Base-by-base conservation (phyloP, 805 yeast genomes). In the Saccharomycopsis sp. region DNA sequence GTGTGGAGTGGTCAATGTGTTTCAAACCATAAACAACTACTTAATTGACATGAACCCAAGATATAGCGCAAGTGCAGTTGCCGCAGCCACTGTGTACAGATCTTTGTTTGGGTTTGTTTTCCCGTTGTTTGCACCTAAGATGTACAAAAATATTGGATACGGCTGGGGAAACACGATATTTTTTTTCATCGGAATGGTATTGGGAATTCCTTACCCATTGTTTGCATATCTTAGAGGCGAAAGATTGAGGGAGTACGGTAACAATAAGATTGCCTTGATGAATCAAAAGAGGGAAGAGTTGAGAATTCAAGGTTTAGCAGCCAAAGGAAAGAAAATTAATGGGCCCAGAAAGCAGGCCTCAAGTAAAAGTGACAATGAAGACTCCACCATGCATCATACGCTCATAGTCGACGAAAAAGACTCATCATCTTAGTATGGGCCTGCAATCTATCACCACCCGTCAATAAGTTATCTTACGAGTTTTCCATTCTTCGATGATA, bases 151-250 rank as follows among this genome's bases (percentile, higher is more conserved):
- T 57, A 64, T 83, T 66, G 76, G 79, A 1, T 75, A 77, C 48
- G 73, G 75, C 56, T 82, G 83, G 84, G 87, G 84, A 1, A 71
- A 75, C 37, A 77, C 82, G 12, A 65, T 82, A 23, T 68, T 83
- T 50, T 88, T 82, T 4, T 78, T 79, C 58, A 69, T 82, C 50
- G 79, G 83, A 0, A 65, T 75, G 7, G 70, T 75, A 0, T 71
- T 84, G 55, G 88, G 89, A 9, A 69, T 84, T 12, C 91, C 91
- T 1, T 80, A 80, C 73, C 90, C 91, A 2, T 64, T 83, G 15
- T 75, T 80, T 57, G 81, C 85, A 40, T 74, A 75, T 57, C 70
- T 73, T 55, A 76, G 79, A 54, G 91, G 91, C 14, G 85, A 80
- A 63, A 70, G 73, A 34, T 67, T 84, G 61, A 75, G 89, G 62